Evolutionary conservation across 2,329 filamentous ascomycete genomes (phyloP).

Genomic region (Magnaporthales sp.): DNA sequence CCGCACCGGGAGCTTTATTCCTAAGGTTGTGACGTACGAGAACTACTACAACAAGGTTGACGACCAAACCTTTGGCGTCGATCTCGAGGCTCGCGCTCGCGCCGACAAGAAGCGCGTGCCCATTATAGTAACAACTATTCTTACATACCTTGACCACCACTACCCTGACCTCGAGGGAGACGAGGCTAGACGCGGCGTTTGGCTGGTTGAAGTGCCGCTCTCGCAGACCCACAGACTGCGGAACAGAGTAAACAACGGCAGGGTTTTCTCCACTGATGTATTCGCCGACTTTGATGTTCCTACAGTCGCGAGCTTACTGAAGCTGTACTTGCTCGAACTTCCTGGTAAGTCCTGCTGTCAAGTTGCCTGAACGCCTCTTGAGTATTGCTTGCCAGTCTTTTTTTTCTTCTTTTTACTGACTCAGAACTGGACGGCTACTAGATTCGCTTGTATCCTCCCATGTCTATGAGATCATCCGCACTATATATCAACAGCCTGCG

Average conservation of each 20-base stretch:
- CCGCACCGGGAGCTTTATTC: constrained; percentile 85
- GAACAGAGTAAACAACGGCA: constrained; percentile 77
- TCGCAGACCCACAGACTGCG: constrained; percentile 78
- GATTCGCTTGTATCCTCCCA: constrained; percentile 98
- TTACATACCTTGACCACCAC: constrained; percentile 92
- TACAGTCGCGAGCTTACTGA: constrained; percentile 84
- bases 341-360: constrained; percentile 56
- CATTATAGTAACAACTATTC: constrained; percentile 79
- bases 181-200: constrained; percentile 83
- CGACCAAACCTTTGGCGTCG: constrained; percentile 95
- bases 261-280: constrained; percentile 63
- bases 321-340: constrained; percentile 89
- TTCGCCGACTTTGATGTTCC: constrained; percentile 88
- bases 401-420: neutral
- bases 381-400: neutral
- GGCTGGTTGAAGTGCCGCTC: constrained; percentile 88
- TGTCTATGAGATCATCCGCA: constrained; percentile 97
- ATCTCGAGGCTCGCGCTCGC: constrained; percentile 88
- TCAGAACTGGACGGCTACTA: constrained; percentile 22
- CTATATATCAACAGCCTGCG: constrained; percentile 80
- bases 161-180: constrained; percentile 97
- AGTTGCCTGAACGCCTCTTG: neutral
- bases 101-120: constrained; percentile 95
- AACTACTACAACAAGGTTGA: constrained; percentile 99
- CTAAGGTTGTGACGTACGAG: constrained; percentile 87